Base-by-base conservation (phyloP, 805 yeast genomes). In the Kodamaea kaohsiungensis region DNA sequence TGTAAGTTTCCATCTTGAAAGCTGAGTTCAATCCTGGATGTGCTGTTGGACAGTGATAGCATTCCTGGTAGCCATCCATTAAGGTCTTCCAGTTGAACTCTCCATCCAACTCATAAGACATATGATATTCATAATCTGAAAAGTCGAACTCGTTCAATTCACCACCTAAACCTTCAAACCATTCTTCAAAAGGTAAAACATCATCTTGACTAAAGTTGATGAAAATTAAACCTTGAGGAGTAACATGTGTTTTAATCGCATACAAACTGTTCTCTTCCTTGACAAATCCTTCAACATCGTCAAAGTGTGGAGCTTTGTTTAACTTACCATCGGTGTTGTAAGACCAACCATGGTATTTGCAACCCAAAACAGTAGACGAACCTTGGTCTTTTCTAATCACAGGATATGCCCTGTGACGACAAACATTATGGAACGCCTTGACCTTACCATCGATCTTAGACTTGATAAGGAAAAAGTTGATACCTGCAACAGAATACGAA, bases 41-140 rank as follows among this genome's bases (percentile, higher is more conserved):
- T 1, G 87, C 87, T 9, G 87, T 83, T 43, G 88, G 87, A 65
- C 87, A 83, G 65, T 83, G 88, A 68, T 83, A 83, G 61, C 87
- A 83, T 67, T 83, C 87, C 69, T 83, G 86, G 68, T 83, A 83
- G 7, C 88, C 87, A 61, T 83, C 87, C 86, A 83, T 82, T 56
- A 83, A 72, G 3, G 87, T 83, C 61, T 83, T 83, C 87, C 88
- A 83, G 70, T 83, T 83, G 72, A 83, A 83, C 61, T 80, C 71
- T 49, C 88, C 87, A 59, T 82, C 86, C 46, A 83, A 73, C 64
- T 83, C 87, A 59, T 83, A 83, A 13, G 85, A 79, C 86, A 83
- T 82, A 67, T 83, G 82, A 68, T 82, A 83, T 59, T 83, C 86
- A 61, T 83, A 83, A 65, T 83, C 87, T 30, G 73, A 67, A 61